Evolutionary conservation across 2,329 filamentous ascomycete genomes (phyloP).

Genomic region (Clarireedia sp.): DNA sequence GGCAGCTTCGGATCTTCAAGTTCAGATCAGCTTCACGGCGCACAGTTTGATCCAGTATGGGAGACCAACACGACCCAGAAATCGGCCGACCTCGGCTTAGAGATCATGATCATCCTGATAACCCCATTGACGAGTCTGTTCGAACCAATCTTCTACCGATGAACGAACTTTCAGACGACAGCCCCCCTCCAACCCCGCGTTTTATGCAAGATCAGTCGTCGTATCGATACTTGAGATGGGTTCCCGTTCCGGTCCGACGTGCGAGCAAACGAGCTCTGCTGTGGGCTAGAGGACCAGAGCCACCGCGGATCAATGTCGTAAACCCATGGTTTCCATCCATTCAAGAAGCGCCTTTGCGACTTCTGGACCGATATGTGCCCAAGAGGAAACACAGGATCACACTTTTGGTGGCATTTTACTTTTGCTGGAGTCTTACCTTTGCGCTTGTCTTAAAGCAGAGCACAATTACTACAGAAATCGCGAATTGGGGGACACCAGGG

Average conservation of each 20-base stretch:
- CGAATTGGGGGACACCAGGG: constrained; percentile 57
- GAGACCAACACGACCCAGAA: constrained; percentile 16
- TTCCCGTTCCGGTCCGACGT: constrained; percentile 48
- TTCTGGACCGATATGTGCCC: constrained; percentile 57
- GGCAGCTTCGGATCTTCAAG: not conserved
- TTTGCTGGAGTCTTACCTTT: constrained; percentile 63
- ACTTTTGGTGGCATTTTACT: constrained; percentile 52
- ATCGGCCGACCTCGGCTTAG: constrained; percentile 14
- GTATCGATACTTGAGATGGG: constrained; percentile 44
- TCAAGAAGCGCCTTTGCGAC: constrained; percentile 57
- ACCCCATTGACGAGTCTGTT: constrained; percentile 25
- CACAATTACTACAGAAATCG: constrained; percentile 50
- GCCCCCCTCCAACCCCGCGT: constrained; percentile 44
- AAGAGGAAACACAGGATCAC: constrained; percentile 49
- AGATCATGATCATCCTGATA: constrained; percentile 24
- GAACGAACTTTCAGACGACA: constrained; percentile 38
- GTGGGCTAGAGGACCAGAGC: constrained; percentile 51
- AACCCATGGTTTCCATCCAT: constrained; percentile 54
- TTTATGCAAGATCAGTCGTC: constrained; percentile 49
- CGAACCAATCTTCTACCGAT: constrained; percentile 28
- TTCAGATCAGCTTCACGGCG: not conserved
- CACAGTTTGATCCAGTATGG: constrained; percentile 2
- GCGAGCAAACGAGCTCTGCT: constrained; percentile 34
- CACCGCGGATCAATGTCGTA: constrained; percentile 44
- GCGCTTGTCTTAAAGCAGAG: constrained; percentile 59